Percentiles rank a stretch among this genome's conserved stretches.
These are phyloP conservation scores for Cercospora sesami DNA, from an alignment of 2,329 filamentous ascomycete genomes.

Conservation along the genomic window DNA sequence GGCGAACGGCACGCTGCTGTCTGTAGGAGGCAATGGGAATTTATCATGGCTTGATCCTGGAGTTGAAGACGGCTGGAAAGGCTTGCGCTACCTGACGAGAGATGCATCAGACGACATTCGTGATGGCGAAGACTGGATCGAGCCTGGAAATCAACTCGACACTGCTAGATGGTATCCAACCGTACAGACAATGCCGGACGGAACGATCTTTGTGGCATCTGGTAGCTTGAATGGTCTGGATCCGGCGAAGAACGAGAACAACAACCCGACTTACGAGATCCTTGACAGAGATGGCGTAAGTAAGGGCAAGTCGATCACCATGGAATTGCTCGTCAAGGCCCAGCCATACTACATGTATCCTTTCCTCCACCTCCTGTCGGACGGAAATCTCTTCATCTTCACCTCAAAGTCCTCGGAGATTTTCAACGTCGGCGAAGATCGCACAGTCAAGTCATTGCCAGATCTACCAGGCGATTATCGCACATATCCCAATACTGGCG, in stretches of 20 bases:
- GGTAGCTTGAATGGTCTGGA: constrained; percentile 61
- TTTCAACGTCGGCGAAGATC: constrained; percentile 58
- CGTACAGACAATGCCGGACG: constrained; percentile 58
- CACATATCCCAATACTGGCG: constrained; percentile 68
- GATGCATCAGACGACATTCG: constrained; percentile 47
- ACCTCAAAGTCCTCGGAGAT: constrained; percentile 56
- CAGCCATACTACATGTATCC: constrained; percentile 65
- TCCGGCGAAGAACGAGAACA: constrained; percentile 56
- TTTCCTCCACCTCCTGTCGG: constrained; percentile 59
- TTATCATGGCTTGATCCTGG: constrained; percentile 58
- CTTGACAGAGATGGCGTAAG: constrained; percentile 52
- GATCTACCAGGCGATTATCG: constrained; percentile 64
- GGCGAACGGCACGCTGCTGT: constrained; percentile 56
- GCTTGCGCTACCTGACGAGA: constrained; percentile 56
- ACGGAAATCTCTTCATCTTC: constrained; percentile 60
- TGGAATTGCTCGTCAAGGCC: constrained; percentile 53
- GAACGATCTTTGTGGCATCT: constrained; percentile 59
- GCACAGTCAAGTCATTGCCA: constrained; percentile 57
- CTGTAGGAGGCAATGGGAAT: constrained; percentile 60
- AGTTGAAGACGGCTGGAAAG: constrained; percentile 60
- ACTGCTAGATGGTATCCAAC: constrained; percentile 61
- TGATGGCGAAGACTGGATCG: constrained; percentile 54
- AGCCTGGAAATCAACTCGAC: constrained; percentile 54
- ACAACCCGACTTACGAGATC: constrained; percentile 65
- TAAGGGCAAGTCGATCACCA: constrained; percentile 49